A percentile compares a stretch with the other conserved stretches of the same genome.
phyloP scores from a whole-genome alignment of 805 yeast species.

The Tetrapisispora taiwanensis region DNA sequence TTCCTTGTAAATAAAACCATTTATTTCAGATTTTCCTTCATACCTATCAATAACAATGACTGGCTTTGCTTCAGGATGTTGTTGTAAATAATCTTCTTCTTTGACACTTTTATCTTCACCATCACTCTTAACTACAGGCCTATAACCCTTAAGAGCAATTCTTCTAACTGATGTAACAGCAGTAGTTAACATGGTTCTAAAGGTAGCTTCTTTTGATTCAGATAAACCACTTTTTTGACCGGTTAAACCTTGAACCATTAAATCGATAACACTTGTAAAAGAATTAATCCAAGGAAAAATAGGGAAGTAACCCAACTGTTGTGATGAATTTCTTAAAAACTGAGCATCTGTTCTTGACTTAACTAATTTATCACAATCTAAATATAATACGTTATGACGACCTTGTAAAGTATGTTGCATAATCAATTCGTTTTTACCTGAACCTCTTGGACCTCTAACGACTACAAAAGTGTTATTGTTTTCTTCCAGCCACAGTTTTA shows the following conservation, averaged over 20 bases:
- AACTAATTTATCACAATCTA: conserved; percentile 71
- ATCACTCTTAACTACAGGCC: conserved; percentile 25
- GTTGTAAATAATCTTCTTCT: conserved; percentile 76
- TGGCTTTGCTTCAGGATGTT: conserved; percentile 78
- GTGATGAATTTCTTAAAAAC: conserved; percentile 58
- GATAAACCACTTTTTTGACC: conserved; percentile 90
- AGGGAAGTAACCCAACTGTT: conserved; percentile 83
- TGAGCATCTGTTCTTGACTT: conserved; percentile 67
- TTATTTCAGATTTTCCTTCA: conserved; percentile 45
- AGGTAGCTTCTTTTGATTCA: conserved; percentile 72
- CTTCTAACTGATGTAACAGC: conserved; percentile 65
- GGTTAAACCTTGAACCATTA: conserved; percentile 79
- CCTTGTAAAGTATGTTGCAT: conserved; percentile 52
- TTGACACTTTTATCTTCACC: conserved; percentile 33
- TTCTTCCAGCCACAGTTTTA: conserved; percentile 74
- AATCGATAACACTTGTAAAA: conserved; percentile 66
- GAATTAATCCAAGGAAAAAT: conserved; percentile 87
- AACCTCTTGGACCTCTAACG: conserved; percentile 86
- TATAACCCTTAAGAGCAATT: conserved; percentile 42
- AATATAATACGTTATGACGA: conserved; percentile 50
- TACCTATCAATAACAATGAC: conserved; percentile 75
- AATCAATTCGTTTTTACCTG: conserved; percentile 82
- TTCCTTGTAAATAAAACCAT: conserved; percentile 59
- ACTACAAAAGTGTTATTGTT: conserved; percentile 85
- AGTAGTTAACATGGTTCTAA: conserved; percentile 67